These are phyloP conservation scores for Penicillium coprophilum DNA, from an alignment of 495 filamentous ascomycete species.

Conservation along the genomic window DNA sequence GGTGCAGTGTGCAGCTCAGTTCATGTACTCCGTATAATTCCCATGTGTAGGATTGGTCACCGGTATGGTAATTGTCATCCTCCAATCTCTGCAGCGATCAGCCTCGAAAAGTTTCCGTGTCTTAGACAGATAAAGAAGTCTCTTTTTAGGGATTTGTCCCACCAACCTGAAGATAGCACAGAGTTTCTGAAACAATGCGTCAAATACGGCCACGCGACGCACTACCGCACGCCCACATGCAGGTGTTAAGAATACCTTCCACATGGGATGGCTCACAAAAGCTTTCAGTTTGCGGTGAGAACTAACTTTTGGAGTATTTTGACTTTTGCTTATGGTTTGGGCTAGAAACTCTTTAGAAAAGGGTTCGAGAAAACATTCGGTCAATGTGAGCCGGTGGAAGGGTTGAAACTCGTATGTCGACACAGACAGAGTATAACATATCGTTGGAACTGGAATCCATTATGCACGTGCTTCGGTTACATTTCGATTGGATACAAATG, in stretches of 20 bases:
- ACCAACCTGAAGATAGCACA: not conserved
- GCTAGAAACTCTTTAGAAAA: not conserved
- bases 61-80: not conserved
- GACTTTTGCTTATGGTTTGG: conserved; percentile 3
- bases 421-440: not conserved
- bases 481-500: conserved; percentile 5
- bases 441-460: not conserved
- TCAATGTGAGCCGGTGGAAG: not conserved
- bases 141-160: not conserved
- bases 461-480: not conserved
- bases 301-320: not conserved
- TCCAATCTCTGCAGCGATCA: conserved; percentile 14
- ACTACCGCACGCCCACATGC: conserved; percentile 19
- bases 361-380: conserved; percentile 8
- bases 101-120: not conserved
- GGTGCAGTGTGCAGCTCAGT: not conserved
- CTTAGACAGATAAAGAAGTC: not conserved
- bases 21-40: not conserved
- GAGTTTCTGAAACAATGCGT: conserved; percentile 25
- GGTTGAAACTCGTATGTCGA: not conserved
- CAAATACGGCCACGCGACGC: conserved; percentile 29
- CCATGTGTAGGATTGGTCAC: not conserved
- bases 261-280: conserved; percentile 30
- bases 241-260: conserved; percentile 17
- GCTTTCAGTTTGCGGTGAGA: conserved; percentile 11